These are phyloP conservation scores for Trichoderma semiorbis DNA, from an alignment of 2,329 filamentous ascomycete genomes.

Conservation along the genomic window DNA sequence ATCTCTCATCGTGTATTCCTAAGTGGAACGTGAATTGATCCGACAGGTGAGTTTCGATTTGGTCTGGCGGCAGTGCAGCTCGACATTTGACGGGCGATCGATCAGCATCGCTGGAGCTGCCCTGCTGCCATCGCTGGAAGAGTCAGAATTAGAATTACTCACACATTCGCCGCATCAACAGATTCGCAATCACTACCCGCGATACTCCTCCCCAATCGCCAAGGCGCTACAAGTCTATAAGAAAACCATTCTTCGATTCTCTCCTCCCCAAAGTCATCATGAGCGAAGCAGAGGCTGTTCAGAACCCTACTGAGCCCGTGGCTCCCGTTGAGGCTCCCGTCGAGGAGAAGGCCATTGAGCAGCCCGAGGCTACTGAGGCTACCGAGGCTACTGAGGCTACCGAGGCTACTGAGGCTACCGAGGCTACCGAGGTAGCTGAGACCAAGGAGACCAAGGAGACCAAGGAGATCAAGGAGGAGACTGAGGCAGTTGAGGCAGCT, in stretches of 20 bases:
- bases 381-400: too few relatives aligned
- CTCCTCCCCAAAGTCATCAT: constrained; percentile 26
- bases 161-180: background rate
- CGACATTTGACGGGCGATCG: background rate
- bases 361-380: constrained; percentile 17
- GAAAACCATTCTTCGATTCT: background rate
- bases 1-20: background rate
- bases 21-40: background rate
- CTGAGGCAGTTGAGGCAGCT: constrained; percentile 23
- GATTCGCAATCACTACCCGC: background rate
- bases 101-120: background rate
- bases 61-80: background rate
- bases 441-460: background rate
- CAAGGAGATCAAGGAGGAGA: constrained; percentile 17
- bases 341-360: constrained; percentile 26
- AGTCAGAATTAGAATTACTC: constrained; percentile 8
- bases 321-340: constrained; percentile 18
- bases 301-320: constrained; percentile 39
- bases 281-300: constrained; percentile 39
- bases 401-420: constrained; percentile 3
- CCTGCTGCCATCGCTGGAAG: background rate
- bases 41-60: background rate
- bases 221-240: background rate
- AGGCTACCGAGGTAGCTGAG: constrained; percentile 6
- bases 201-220: background rate